Base-by-base conservation (phyloP, 1,284 basidiomycete genomes). In the Cerrena zonata region DNA sequence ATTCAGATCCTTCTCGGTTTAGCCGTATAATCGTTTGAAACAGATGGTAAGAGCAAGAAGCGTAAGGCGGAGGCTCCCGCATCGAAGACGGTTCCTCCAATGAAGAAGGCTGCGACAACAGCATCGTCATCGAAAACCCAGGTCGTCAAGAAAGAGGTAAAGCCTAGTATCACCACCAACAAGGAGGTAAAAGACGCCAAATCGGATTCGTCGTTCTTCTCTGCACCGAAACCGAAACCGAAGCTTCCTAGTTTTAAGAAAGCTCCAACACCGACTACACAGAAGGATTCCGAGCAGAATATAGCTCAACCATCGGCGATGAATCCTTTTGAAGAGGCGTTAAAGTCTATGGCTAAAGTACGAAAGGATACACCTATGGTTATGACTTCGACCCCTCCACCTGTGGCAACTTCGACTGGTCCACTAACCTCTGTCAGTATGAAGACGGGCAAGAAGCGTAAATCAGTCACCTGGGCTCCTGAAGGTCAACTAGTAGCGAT, bases 151-250 rank as follows among this genome's bases (percentile, higher is more conserved):
- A 74, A 71, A 54, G 68, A 73, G 21, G 42, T 65, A 2, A 69
- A 69, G 36, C 54, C 73, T 1, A 30, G 51, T 27, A 45, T 56
- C 15, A n/a, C n/a, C n/a, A n/a, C n/a, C n/a, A n/a, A n/a, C 2
- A 58, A 61, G 27, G 71, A 75, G 0, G 76, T 80, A 47, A 88
- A 88, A 65, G 85, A 85, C 56, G 84, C 86, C 15, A 86, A 89
- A 67, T 82, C 86, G 13, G 89, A 91, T 64, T 84, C 83, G 37
- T 88, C 86, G 1, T 91, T 91, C 68, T 91, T 91, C 67, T 89
- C 87, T 48, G 83, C 84, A 39, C 84, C 87, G 5, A 89, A 89
- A 62, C 77, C 82, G n/a, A 89, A 89, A 61, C 78, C 84, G 37
- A 86, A 82, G 65, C 71, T 90, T 23, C 88, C 87, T 5, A 86